These are phyloP conservation scores for Stylosanthes scabra DNA, from an alignment of 331 rosid genomes.

Conservation along the genomic window DNA sequence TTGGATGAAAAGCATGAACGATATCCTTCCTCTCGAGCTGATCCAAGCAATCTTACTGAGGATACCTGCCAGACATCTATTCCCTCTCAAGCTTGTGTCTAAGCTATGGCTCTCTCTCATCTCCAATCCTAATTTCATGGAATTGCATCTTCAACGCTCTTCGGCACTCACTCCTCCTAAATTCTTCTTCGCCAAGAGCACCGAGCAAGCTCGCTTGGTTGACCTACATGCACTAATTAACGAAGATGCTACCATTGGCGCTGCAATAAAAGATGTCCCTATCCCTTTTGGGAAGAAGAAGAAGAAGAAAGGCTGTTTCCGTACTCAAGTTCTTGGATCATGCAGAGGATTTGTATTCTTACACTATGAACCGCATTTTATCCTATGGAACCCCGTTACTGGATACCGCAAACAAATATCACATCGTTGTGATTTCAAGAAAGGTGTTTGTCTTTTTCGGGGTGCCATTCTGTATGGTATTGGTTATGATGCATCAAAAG, in stretches of 20 bases:
- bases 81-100: neutral
- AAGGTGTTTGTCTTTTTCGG: no score
- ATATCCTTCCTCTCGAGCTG: no score
- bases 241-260: neutral
- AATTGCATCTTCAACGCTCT: neutral
- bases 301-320: neutral
- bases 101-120: neutral
- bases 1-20: no score
- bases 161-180: neutral
- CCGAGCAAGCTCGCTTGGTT: neutral
- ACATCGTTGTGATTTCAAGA: no score
- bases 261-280: neutral
- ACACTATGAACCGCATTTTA: no score
- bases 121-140: neutral
- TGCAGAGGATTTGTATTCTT: neutral
- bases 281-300: neutral
- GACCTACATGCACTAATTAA: neutral
- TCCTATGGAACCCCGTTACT: conserved; percentile 18
- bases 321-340: neutral
- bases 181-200: neutral
- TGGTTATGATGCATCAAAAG: neutral
- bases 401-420: neutral
- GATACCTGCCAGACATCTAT: neutral
- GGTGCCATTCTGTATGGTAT: neutral
- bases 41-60: neutral